Evolutionary conservation across 257 asterid genomes (phyloP).

Genomic region (Solanum neorickii): DNA sequence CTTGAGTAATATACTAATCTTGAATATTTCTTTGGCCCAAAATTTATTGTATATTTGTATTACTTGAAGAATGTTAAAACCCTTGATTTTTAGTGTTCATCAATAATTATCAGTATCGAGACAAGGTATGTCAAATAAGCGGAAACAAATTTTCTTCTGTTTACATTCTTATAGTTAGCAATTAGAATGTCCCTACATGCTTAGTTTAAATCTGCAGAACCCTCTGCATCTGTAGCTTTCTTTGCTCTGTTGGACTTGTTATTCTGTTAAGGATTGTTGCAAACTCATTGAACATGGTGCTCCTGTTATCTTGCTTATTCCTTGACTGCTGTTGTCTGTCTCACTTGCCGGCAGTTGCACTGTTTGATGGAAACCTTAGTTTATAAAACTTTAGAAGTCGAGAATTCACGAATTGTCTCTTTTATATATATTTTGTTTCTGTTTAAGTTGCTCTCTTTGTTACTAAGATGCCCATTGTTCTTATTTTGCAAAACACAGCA

Average conservation of each 20-base stretch:
- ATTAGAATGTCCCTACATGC: neutral
- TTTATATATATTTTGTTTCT: neutral
- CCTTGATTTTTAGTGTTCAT: neutral
- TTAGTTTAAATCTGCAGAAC: neutral
- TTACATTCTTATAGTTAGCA: neutral
- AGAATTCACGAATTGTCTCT: neutral
- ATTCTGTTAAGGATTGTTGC: neutral
- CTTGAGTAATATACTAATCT: neutral
- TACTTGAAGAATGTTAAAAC: neutral
- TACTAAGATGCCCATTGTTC: neutral
- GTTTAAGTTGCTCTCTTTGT: neutral
- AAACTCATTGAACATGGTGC: neutral
- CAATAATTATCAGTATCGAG: neutral
- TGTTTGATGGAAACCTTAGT: neutral
- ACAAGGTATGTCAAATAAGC: neutral
- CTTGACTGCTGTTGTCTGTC: neutral
- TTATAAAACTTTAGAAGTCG: neutral
- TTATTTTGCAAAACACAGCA: slow-evolving; percentile 23
- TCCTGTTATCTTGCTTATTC: neutral
- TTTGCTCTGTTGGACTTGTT: neutral
- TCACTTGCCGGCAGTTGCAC: neutral
- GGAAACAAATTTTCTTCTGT: neutral
- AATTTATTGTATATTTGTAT: neutral
- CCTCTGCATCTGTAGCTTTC: neutral
- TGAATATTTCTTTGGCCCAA: neutral